These are phyloP conservation scores for Xylaria nigripes DNA, from an alignment of 495 filamentous ascomycete species.

Conservation along the genomic window DNA sequence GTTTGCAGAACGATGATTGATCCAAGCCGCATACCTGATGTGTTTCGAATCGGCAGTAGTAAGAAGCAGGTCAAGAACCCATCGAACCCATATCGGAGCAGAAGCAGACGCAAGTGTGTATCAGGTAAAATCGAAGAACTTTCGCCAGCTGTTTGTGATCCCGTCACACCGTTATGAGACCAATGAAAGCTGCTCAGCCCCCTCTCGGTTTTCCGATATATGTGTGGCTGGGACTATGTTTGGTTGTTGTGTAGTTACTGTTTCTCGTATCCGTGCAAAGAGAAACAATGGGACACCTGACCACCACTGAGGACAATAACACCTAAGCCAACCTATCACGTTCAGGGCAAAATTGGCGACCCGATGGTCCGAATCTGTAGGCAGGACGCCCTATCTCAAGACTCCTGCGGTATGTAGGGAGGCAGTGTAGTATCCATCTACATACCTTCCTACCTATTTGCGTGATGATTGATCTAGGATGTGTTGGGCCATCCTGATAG, in stretches of 20 bases:
- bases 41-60: background rate
- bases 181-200: background rate
- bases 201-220: background rate
- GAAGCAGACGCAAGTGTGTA: background rate
- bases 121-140: background rate
- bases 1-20: background rate
- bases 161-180: background rate
- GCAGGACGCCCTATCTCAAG: background rate
- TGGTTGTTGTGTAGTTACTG: background rate
- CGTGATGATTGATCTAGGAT: background rate
- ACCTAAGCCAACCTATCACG: background rate
- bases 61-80: background rate
- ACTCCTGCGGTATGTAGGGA: background rate
- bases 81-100: background rate
- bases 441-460: background rate
- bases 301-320: background rate
- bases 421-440: background rate
- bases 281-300: background rate
- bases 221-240: background rate
- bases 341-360: background rate
- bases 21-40: background rate
- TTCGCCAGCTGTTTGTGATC: background rate
- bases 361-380: background rate
- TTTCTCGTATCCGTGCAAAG: background rate
- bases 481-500: background rate